Evolutionary conservation across 768 basidiomycete genomes (phyloP), one percentile per base, ranked within the genome.

Genomic region (Boletus speciosus): DNA sequence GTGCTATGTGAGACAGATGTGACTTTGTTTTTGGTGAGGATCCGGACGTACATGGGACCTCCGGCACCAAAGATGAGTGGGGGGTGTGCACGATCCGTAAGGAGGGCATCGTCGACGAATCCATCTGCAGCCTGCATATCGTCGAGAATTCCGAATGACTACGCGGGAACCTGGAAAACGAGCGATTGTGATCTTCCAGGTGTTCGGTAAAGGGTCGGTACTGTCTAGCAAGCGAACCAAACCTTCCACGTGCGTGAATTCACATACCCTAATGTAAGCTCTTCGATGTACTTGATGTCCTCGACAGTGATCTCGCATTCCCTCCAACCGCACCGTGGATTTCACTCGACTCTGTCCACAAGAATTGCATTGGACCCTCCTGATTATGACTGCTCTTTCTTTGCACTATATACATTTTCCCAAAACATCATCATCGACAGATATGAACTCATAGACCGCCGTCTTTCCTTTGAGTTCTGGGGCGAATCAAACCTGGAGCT

Each of bases 61-160:
- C 85, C 86, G 49, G 88, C 89, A 19, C 85, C 84, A 63, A 90
- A 90, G 40, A 78, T 68, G 43, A 78, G 75, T 6, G 86, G 87
- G 4, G 78, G 84, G 19, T 50, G 58, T 36, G 52, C 49, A 9
- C 53, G 60, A 57, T 61, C 65, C 19, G 51, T 40, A 25, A 48
- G 55, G 29, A 58, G 50, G 46, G 48, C 29, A 27, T 49, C 57
- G 42, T 66, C 58, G 42, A 55, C 38, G 48, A 44, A 47, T 39
- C 53, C 45, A 7, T 62, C 64, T 14, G 27, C 16, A 23, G 38
- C 49, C 52, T 58, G 61, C 68, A 70, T 72, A 19, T 63, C 66
- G 41, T 66, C 64, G 15, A 70, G 41, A 43, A 66, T 44, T 37
- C 64, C 61, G 31, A 62, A 41, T 7, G 52, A 55, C 16, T 56